Evolutionary conservation across 257 asterid species (phyloP).

Genomic region (Nicotiana knightiana): DNA sequence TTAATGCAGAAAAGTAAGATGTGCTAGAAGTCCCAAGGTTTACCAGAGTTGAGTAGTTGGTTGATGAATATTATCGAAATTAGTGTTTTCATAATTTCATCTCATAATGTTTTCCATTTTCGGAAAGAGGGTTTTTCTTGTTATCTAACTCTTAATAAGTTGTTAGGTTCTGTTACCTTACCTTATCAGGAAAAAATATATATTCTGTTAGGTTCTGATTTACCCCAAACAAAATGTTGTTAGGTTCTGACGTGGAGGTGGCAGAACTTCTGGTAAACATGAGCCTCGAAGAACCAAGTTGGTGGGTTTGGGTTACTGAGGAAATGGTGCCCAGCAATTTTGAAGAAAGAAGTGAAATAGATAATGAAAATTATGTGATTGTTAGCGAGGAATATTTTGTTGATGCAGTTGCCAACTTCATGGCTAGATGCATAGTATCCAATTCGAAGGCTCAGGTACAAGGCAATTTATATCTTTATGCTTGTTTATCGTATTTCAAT

Average conservation of each 20-base stretch:
- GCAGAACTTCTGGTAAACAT: slow-evolving; percentile 57
- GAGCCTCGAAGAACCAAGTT: slow-evolving; percentile 72
- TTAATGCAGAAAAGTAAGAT: neutral
- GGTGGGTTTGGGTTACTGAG: slow-evolving; percentile 97
- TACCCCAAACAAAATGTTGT: neutral
- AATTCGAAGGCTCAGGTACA: slow-evolving; percentile 65
- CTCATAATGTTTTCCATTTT: neutral
- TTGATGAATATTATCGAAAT: neutral
- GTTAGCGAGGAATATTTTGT: slow-evolving; percentile 76
- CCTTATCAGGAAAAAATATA: no score
- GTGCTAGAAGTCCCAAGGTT: neutral
- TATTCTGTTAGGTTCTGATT: slow-evolving; percentile 3
- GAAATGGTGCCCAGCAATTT: slow-evolving; percentile 42
- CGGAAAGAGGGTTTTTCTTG: neutral
- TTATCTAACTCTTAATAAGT: neutral
- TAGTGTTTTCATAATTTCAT: neutral
- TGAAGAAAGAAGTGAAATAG: slow-evolving; percentile 77
- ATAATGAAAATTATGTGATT: slow-evolving; percentile 65
- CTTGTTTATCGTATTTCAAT: neutral
- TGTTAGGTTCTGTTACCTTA: neutral
- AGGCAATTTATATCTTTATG: neutral
- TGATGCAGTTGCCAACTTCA: slow-evolving; percentile 85
- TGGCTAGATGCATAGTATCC: slow-evolving; percentile 81
- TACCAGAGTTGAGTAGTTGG: neutral
- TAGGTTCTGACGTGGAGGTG: slow-evolving; percentile 52